phyloP scores from a whole-genome alignment of 108 stramenopile species.

The Nitzschia sp. region DNA sequence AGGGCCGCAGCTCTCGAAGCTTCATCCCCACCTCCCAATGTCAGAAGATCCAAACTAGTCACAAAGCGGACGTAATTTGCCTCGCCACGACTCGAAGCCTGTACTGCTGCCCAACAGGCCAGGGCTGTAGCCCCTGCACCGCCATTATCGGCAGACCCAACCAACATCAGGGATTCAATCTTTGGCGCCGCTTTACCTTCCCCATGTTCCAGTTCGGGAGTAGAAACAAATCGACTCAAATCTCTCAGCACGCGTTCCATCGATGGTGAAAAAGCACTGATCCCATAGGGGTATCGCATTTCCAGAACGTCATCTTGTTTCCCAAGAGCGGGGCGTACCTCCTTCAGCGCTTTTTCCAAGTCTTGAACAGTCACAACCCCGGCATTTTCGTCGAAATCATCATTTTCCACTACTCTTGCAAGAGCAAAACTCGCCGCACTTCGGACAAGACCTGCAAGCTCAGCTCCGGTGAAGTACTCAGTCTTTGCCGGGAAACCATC shows the following conservation, averaged over 20 bases:
- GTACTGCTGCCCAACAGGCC: slow-evolving; percentile 63
- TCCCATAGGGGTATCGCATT: slow-evolving; percentile 62
- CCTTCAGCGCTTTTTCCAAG: slow-evolving; percentile 54
- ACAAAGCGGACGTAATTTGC: slow-evolving; percentile 71
- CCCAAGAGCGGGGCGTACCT: slow-evolving; percentile 73
- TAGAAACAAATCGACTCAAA: slow-evolving; percentile 56
- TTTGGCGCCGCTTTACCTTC: not conserved
- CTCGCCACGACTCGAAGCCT: slow-evolving; percentile 55
- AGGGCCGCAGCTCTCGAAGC: slow-evolving; percentile 72
- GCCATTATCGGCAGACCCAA: slow-evolving; percentile 44
- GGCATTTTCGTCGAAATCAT: slow-evolving; percentile 20
- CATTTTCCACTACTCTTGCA: slow-evolving; percentile 51
- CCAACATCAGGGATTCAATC: slow-evolving; percentile 63
- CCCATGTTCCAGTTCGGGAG: slow-evolving; percentile 23
- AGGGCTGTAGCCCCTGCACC: slow-evolving; percentile 55
- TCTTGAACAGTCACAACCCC: slow-evolving; percentile 44
- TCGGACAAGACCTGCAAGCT: slow-evolving; percentile 86
- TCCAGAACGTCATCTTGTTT: slow-evolving; percentile 76
- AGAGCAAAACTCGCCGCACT: slow-evolving; percentile 87
- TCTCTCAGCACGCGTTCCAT: slow-evolving; percentile 65
- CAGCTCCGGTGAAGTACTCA: slow-evolving; percentile 88
- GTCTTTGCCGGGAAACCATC: slow-evolving; percentile 39
- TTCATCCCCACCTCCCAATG: slow-evolving; percentile 53
- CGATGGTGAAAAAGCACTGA: slow-evolving; percentile 56
- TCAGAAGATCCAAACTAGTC: slow-evolving; percentile 66